Conservation (phyloP, 768 basidiomycete species). For the Hericium rajendrae region DNA sequence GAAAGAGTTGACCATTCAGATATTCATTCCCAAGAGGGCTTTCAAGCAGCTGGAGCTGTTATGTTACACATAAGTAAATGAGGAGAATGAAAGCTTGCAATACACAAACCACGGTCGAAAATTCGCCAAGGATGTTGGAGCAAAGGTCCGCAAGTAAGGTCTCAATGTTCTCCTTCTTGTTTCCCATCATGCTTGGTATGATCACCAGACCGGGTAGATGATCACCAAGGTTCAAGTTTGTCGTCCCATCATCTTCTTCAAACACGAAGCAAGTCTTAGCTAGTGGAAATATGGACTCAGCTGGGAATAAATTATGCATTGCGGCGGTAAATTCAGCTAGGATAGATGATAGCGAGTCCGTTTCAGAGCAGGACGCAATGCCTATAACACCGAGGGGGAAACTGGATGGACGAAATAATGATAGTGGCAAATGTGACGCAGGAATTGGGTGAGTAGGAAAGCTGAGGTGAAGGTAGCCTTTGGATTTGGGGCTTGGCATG, state of each 20-base stretch:
- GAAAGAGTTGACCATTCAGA: conserved; percentile 60
- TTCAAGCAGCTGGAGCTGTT: conserved; percentile 69
- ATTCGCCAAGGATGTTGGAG: conserved; percentile 77
- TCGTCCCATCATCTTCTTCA: conserved; percentile 52
- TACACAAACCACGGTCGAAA: conserved; percentile 68
- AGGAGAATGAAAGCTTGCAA: neutral
- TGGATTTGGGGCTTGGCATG: conserved; percentile 65
- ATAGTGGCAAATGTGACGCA: conserved; percentile 54
- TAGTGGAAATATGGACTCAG: conserved; percentile 62
- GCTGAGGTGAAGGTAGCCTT: conserved; percentile 73
- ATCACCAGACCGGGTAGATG: conserved; percentile 57
- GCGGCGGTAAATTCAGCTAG: conserved; percentile 58
- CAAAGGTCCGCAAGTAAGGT: conserved; percentile 85
- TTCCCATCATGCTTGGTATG: conserved; percentile 80
- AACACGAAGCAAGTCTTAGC: conserved; percentile 81
- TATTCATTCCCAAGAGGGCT: conserved; percentile 81
- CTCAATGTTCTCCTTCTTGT: conserved; percentile 80
- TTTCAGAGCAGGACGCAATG: conserved; percentile 58
- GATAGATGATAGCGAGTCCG: conserved; percentile 41
- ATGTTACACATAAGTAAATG: neutral
- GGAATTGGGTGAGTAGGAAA: conserved; percentile 71
- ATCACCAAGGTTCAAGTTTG: conserved; percentile 47
- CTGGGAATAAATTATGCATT: conserved; percentile 57
- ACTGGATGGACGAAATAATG: conserved; percentile 68
- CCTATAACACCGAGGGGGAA: conserved; percentile 88